Percentiles rank a stretch among this genome's conserved stretches.
These are phyloP conservation scores for Paecilomyces fulvus DNA, from an alignment of 2,329 filamentous ascomycete species.

Conservation along the genomic window DNA sequence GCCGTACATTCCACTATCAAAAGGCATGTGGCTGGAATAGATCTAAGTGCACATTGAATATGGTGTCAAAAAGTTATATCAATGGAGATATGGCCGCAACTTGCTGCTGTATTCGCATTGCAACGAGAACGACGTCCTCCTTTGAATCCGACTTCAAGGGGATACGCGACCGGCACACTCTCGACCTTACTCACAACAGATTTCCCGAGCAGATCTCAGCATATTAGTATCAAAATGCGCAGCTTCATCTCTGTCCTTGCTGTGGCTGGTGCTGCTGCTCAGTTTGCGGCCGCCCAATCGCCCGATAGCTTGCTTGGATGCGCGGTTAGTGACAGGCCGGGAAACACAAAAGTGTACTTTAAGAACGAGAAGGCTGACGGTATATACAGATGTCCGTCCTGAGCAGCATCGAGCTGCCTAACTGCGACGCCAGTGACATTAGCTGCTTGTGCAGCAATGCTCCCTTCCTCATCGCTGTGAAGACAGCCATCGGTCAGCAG, in stretches of 20 bases:
- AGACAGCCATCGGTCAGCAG: background rate
- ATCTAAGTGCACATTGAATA: background rate
- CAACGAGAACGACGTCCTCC: background rate
- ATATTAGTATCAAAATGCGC: background rate
- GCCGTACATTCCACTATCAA: background rate
- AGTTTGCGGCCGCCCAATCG: background rate
- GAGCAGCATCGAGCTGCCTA: background rate
- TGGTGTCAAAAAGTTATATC: background rate
- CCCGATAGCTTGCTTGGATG: background rate
- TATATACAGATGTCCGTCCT: background rate
- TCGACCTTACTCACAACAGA: background rate
- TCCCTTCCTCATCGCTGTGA: background rate
- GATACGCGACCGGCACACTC: background rate
- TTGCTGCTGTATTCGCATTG: background rate
- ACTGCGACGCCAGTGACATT: background rate
- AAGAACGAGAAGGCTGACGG: background rate
- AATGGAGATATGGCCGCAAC: background rate
- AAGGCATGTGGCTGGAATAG: background rate
- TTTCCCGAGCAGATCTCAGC: background rate
- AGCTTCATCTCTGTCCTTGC: conserved; percentile 1
- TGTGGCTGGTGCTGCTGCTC: background rate
- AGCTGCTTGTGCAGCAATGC: background rate
- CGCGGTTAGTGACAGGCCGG: background rate
- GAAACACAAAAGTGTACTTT: background rate
- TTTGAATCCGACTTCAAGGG: background rate